Percentiles rank a stretch among this genome's conserved stretches.
phyloP scores from a whole-genome alignment of 2,329 filamentous ascomycete genomes.

The Fusarium circinatum region DNA sequence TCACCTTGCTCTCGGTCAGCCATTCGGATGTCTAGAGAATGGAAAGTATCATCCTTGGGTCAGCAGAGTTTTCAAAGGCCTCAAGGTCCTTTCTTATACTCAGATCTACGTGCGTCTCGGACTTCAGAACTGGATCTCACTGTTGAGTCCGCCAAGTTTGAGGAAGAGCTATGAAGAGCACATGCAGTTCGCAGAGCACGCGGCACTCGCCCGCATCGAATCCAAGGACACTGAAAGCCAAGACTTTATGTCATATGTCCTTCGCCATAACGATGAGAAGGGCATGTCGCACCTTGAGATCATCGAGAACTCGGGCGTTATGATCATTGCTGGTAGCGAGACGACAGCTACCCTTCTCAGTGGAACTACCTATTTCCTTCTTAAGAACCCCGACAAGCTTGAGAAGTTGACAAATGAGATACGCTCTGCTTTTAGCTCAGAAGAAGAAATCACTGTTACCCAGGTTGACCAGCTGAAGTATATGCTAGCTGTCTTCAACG shows the following conservation, averaged over 20 bases:
- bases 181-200: not conserved
- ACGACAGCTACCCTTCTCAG: conserved; percentile 4
- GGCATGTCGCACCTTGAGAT: conserved; percentile 9
- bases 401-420: not conserved
- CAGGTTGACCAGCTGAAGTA: conserved; percentile 4
- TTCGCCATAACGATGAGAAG: conserved; percentile 7
- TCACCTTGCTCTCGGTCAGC: not conserved
- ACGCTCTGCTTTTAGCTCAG: not conserved
- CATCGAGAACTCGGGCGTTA: not conserved
- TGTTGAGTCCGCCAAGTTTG: not conserved
- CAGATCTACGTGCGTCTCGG: not conserved
- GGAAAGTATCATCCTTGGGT: conserved; percentile 15
- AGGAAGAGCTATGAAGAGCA: not conserved
- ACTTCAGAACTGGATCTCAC: not conserved
- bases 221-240: not conserved
- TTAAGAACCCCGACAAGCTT: not conserved
- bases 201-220: not conserved
- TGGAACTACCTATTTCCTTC: not conserved
- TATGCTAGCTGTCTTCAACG: not conserved
- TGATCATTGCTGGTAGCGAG: conserved; percentile 6
- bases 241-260: conserved; percentile 12
- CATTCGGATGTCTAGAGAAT: conserved; percentile 3
- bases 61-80: not conserved
- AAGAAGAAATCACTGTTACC: not conserved
- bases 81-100: not conserved